phyloP scores from a whole-genome alignment of 495 filamentous ascomycete genomes.

The Emericellopsis terricola region DNA sequence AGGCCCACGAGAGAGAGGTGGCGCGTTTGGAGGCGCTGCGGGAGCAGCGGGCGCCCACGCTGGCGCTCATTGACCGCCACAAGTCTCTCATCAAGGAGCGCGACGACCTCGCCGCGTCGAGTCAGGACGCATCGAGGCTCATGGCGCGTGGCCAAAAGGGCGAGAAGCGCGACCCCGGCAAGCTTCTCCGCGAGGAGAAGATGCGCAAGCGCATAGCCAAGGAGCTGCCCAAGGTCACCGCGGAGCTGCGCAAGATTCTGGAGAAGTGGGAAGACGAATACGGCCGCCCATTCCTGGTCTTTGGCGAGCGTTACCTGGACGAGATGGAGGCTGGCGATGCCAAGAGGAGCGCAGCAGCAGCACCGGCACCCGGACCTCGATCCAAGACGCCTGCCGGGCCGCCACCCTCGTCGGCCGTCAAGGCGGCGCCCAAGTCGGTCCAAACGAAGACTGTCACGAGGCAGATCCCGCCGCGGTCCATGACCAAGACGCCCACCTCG shows the following conservation, averaged over 20 bases:
- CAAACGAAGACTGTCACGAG: constrained; percentile 10
- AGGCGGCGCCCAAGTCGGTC: constrained; percentile 17
- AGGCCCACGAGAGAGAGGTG: constrained; percentile 80
- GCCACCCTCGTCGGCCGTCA: constrained; percentile 29
- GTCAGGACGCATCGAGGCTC: constrained; percentile 84
- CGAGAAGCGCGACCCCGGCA: constrained; percentile 80
- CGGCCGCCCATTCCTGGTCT: constrained; percentile 79
- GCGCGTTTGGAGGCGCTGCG: constrained; percentile 59
- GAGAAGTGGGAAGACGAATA: constrained; percentile 90
- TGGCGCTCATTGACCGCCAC: constrained; percentile 72
- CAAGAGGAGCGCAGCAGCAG: constrained; percentile 22
- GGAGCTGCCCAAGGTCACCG: constrained; percentile 80
- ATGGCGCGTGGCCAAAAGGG: constrained; percentile 78
- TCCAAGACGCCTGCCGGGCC: constrained; percentile 63
- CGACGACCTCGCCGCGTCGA: constrained; percentile 69
- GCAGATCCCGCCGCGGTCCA: constrained; percentile 27
- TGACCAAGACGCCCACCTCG: constrained; percentile 47
- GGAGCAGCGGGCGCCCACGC: constrained; percentile 70
- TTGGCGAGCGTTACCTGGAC: constrained; percentile 78
- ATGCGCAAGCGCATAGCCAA: constrained; percentile 93
- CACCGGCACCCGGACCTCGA: constrained; percentile 43
- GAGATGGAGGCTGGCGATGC: constrained; percentile 44
- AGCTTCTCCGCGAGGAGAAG: constrained; percentile 92
- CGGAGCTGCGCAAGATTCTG: constrained; percentile 62
- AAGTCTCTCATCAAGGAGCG: constrained; percentile 70